Base-by-base conservation (phyloP, 805 yeast genomes). In the Starmerella tilneyi region DNA sequence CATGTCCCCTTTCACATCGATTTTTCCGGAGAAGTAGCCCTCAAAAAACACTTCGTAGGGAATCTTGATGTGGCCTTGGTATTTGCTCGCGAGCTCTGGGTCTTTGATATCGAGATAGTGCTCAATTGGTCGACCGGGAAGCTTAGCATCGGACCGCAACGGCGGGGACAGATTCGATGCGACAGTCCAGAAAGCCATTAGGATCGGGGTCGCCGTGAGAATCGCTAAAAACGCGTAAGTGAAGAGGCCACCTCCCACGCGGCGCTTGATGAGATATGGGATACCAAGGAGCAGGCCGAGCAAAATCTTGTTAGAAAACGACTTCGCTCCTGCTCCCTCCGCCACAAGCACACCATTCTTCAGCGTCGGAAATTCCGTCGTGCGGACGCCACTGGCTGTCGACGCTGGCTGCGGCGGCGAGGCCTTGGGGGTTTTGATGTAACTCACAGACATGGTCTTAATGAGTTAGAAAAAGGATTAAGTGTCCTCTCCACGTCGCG, bases 41-140 rank as follows among this genome's bases (percentile, higher is more conserved):
- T 85, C 92, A 60, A 81, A 88, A 79, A 86, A 85, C 13, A 94
- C 83, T 66, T 84, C 94, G 77, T 82, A 80, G 56, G 96, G 94
- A 58, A 85, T 82, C 68, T 86, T 85, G 59, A 71, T 69, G 56
- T 69, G 61, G 50, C 94, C 94, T 41, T 67, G 66, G 68, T 84
- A 84, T 66, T 80, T 79, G 36, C 69, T 68, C 56, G 76, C 76
- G 50, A 81, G 70, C 54, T 71, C 82, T 2, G 74, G 76, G 53
- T 81, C 81, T 64, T 84, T 89, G 73, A 80, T 85, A 56, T 81
- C 84, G 56, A 85, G 69, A 65, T 86, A 85, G 64, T 76, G 72
- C 59, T 81, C 82, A 52, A 85, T 78, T 41, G 89, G 89, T 52
- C 71, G 73, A 61, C 78, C 76, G 51, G 95, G 96, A 50, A 78